A percentile compares a stretch with the other conserved stretches of the same genome.
phyloP scores from a whole-genome alignment of 1,284 basidiomycete genomes.

The Erythrobasidium hasegawianum region DNA sequence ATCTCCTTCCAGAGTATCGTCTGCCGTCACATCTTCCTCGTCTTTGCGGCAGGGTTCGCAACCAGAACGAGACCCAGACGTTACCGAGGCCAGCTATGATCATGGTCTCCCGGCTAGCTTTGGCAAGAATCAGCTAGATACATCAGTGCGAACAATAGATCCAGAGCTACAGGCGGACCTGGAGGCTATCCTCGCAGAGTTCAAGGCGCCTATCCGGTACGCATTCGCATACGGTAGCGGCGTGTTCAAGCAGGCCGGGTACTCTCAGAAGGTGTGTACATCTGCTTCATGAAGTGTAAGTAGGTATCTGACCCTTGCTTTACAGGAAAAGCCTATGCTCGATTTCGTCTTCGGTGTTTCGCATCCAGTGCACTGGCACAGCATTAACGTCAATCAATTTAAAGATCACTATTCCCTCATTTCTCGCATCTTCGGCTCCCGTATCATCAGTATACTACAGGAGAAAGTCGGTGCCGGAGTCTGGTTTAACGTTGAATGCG shows the following conservation, averaged over 20 bases:
- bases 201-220: conserved; percentile 81
- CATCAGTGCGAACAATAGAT: conserved; percentile 61
- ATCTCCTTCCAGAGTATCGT: background rate
- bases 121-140: conserved; percentile 69
- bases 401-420: conserved; percentile 85
- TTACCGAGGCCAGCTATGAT: conserved; percentile 6
- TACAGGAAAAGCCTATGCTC: conserved; percentile 64
- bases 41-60: background rate
- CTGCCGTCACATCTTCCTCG: background rate
- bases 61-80: background rate
- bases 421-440: conserved; percentile 72
- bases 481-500: conserved; percentile 90
- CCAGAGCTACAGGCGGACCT: conserved; percentile 66
- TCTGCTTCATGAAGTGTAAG: background rate
- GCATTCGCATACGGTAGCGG: conserved; percentile 94
- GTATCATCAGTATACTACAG: conserved; percentile 72
- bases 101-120: conserved; percentile 62
- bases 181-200: conserved; percentile 67
- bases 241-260: conserved; percentile 82
- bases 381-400: conserved; percentile 84
- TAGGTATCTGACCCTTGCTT: background rate
- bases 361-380: conserved; percentile 87
- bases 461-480: conserved; percentile 72
- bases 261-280: conserved; percentile 48
- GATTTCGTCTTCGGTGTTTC: conserved; percentile 95